Percentiles rank a stretch among this genome's conserved stretches.
Conservation (phyloP, 1,284 basidiomycete species). For the Tranzscheliella williamsii region DNA sequence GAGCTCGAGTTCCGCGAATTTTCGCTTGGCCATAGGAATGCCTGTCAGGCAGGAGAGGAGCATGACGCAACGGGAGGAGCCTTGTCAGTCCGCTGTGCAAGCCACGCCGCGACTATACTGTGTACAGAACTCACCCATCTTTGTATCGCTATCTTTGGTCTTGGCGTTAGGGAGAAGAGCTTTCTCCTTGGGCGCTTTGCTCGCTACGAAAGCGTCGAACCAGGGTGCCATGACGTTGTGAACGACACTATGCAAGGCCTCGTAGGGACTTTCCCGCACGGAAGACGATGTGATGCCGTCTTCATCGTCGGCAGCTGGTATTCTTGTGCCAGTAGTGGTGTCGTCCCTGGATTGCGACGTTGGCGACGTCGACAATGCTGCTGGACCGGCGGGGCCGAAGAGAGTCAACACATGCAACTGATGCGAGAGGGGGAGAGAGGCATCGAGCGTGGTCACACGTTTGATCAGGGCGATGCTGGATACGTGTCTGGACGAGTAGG, state of each 20-base stretch:
- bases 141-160: conserved; percentile 64
- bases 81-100: too few relatives aligned
- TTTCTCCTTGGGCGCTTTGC: conserved; percentile 57
- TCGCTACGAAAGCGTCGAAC: conserved; percentile 90
- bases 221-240: conserved; percentile 95
- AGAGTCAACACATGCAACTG: conserved; percentile 92
- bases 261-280: conserved; percentile 71
- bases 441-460: conserved; percentile 80
- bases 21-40: conserved; percentile 98
- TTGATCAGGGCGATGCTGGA: conserved; percentile 94
- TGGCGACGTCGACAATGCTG: conserved; percentile 48
- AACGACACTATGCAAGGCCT: conserved; percentile 92
- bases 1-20: conserved; percentile 97
- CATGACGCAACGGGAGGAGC: too few relatives aligned
- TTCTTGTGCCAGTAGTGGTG: conserved; percentile 1
- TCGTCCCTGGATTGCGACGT: not conserved
- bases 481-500: conserved; percentile 78
- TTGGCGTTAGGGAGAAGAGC: conserved; percentile 27
- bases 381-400: conserved; percentile 73
- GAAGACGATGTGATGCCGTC: conserved; percentile 19
- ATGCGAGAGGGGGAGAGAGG: conserved; percentile 73
- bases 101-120: conserved; percentile 63
- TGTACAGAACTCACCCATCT: too few relatives aligned
- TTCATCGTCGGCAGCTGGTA: conserved; percentile 7
- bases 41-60: too few relatives aligned